These are phyloP conservation scores for Aspergillus kassunensis DNA, from an alignment of 495 filamentous ascomycete genomes.

Conservation along the genomic window DNA sequence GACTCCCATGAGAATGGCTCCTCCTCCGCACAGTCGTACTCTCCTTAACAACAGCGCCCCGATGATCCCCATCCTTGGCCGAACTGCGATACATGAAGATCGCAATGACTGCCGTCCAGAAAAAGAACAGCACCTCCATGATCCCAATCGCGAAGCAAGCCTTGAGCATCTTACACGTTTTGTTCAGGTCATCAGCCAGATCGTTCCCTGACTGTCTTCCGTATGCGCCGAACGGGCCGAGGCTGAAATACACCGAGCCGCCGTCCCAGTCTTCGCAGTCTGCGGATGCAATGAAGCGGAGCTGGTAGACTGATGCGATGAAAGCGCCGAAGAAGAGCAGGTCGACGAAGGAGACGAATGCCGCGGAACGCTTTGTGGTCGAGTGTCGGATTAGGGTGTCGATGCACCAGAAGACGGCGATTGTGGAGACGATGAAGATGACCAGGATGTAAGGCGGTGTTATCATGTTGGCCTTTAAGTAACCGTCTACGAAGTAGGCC, in stretches of 20 bases:
- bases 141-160: constrained; percentile 81
- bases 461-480: constrained; percentile 62
- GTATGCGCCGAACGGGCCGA: constrained; percentile 57
- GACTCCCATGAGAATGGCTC: constrained; percentile 43
- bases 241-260: constrained; percentile 47
- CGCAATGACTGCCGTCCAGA: constrained; percentile 62
- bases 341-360: constrained; percentile 76
- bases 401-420: constrained; percentile 75
- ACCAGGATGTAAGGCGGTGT: constrained; percentile 79
- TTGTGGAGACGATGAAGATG: constrained; percentile 83
- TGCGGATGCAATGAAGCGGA: constrained; percentile 62
- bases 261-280: constrained; percentile 60
- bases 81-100: constrained; percentile 48
- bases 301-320: constrained; percentile 72
- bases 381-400: constrained; percentile 78
- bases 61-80: not conserved
- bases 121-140: constrained; percentile 82
- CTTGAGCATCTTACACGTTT: constrained; percentile 86
- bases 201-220: constrained; percentile 35
- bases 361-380: constrained; percentile 63
- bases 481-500: constrained; percentile 77
- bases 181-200: constrained; percentile 52
- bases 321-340: constrained; percentile 76
- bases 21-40: constrained; percentile 37
- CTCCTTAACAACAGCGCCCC: constrained; percentile 40